Base-by-base conservation (phyloP, 768 basidiomycete genomes). In the Podaxis sp. region DNA sequence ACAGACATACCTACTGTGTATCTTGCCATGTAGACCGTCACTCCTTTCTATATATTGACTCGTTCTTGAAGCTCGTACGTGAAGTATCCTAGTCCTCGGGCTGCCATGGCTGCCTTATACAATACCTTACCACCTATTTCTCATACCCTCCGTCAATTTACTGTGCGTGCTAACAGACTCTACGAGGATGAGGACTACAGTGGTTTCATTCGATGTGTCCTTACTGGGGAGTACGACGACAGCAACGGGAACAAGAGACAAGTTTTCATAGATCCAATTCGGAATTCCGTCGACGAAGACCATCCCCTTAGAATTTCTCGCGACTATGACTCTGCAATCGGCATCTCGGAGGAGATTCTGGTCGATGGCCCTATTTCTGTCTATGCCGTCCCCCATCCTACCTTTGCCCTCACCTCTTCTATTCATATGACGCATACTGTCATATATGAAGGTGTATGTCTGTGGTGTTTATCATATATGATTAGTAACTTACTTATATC, bases 291-390 rank as follows among this genome's bases (percentile, higher is more conserved):
- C 36, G 13, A 20, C 12, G 26, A 55, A 4, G 41, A 41, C 37
- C 28, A 46, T 60, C 17, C 2, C 6, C 24, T 66, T 24, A 37
- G 20, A 3, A 37, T 68, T 4, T 41, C 62, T 4, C 56, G 64
- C 0, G 70, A 73, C 48, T 68, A 63, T 48, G 69, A 71, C 52
- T 73, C 70, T 11, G 36, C 65, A 13, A 53, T 69, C 0, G 65
- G 69, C 1, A 60, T 71, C 8, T 17, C 60, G 0, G n/a, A 56
- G 12, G 36, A 57, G 11, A 65, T 71, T 26, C 20, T 65, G 11
- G 55, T 69, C 2, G 2, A 50, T 0, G 22, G 26, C n/a, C 38
- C 65, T 1, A 54, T 70, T 4, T 36, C 60, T 28, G 26, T 17
- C 12, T 52, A 12, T 12, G 24, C 51, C 12, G 30, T 52, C 12